Evolutionary conservation across 2,329 filamentous ascomycete species (phyloP), one percentile per base, ranked within the genome.

Genomic region (Colletotrichum truncatum): DNA sequence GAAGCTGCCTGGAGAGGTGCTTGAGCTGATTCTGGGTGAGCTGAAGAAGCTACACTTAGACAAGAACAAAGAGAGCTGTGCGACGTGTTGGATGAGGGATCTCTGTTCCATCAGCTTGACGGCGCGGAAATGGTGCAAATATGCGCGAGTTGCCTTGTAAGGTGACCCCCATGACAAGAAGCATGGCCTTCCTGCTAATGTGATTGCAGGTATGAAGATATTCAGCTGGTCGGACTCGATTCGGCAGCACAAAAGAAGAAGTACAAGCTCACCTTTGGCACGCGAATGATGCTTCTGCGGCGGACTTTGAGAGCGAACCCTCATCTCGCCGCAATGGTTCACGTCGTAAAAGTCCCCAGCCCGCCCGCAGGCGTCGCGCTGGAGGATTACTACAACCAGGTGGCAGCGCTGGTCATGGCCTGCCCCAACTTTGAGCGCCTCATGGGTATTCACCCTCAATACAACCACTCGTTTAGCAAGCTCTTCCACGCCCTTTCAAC

Each of bases 1-100:
- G n/a, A 80, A 79, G 18, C 69, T 90, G 14, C 87, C 88, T 0
- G 82, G 82, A n/a, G 87, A 89, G 70, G 85, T 90, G 2, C 73
- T 90, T 46, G 80, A 84, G 54, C 75, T 87, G 32, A 84, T 90
- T n/a, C 71, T 90, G 32, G 80, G 80, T 38, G 81, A 84, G 57
- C 75, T 91, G 16, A 85, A 82, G 71, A 76, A 79, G 36, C 72
- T 82, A 12, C 88, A 91, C 71, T 71, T 89, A 11, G 75, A 73
- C 6, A 71, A 75, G 12, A 76, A 76, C 3, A 85, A 82, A 67
- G 75, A 76, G 32, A 88, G 86, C 73, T 90, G 88, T 71, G 82
- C 87, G 14, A 90, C 88, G 16, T 90, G 88, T 73, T 89, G 86
- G 85, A 88, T 89, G 85, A 81, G 88, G 51, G 87, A 91, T 70